Evolutionary conservation across 78 protist species (phyloP).

Genomic region (Dictyostelium brefeldianum): DNA sequence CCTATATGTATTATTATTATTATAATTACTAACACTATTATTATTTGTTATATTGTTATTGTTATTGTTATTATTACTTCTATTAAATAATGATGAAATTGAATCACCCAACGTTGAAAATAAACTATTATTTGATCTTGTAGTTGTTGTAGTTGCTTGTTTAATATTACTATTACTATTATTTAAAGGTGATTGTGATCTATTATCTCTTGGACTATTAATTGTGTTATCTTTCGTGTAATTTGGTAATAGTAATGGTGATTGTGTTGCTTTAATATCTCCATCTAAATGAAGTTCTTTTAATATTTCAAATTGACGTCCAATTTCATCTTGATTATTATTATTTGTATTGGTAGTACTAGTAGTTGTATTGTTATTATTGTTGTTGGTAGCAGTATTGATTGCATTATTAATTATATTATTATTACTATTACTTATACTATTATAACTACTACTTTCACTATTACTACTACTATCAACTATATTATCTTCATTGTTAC

Average conservation of each 20-base stretch:
- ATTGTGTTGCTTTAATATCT: background rate
- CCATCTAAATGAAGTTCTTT: background rate
- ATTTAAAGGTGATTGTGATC: background rate
- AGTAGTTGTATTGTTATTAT: too few species aligned
- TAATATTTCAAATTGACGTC: too few species aligned
- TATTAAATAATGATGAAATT: slow-evolving; percentile 4
- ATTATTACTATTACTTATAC: too few species aligned
- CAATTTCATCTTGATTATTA: too few species aligned
- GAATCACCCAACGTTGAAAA: slow-evolving; percentile 13
- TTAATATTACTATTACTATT: background rate
- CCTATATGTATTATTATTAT: background rate
- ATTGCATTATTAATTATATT: too few species aligned
- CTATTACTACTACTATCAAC: background rate
- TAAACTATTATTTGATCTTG: background rate
- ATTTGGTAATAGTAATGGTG: background rate
- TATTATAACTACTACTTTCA: background rate
- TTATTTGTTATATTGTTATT: background rate
- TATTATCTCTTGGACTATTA: background rate
- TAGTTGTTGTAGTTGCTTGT: too few species aligned
- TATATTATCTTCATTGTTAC: background rate
- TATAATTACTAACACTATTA: background rate
- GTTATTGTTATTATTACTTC: background rate
- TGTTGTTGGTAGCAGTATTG: too few species aligned
- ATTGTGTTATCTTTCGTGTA: background rate
- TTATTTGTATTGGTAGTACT: too few species aligned